These are phyloP conservation scores for Porpolomopsis calyptriformis DNA, from an alignment of 768 basidiomycete species.

Conservation along the genomic window DNA sequence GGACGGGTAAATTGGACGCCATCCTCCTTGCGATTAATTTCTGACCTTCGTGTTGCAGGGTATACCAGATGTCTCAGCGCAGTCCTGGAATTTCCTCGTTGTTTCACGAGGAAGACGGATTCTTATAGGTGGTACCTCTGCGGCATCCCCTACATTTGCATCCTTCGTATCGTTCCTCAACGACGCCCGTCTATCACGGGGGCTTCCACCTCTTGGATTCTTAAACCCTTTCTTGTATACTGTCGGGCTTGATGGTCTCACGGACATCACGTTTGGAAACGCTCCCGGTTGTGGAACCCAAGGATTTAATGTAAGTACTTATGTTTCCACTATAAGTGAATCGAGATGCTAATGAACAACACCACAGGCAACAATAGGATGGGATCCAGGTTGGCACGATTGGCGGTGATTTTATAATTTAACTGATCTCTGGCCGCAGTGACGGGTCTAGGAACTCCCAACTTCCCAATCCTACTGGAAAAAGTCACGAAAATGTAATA, in stretches of 20 bases:
- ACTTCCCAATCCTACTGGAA: constrained; percentile 36
- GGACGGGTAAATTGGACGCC: constrained; percentile 9
- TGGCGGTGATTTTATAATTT: background rate
- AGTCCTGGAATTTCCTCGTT: constrained; percentile 17
- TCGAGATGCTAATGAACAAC: background rate
- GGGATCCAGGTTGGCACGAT: constrained; percentile 15
- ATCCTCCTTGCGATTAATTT: background rate
- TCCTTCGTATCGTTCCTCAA: constrained; percentile 21
- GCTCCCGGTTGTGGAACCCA: constrained; percentile 38
- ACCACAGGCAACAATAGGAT: constrained; percentile 15
- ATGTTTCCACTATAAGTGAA: background rate
- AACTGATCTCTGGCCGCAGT: constrained; percentile 22
- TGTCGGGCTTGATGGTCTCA: constrained; percentile 12
- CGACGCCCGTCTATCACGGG: constrained; percentile 17
- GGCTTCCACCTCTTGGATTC: constrained; percentile 13
- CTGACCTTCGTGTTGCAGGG: constrained; percentile 8
- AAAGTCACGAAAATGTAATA: constrained; percentile 19
- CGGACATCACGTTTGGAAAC: constrained; percentile 18
- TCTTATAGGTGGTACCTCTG: constrained; percentile 19
- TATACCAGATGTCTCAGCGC: constrained; percentile 24
- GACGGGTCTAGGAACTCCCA: constrained; percentile 46
- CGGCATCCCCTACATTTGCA: constrained; percentile 21
- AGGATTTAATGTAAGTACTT: constrained; percentile 22
- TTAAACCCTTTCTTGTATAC: constrained; percentile 17
- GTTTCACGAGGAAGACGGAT: constrained; percentile 11